These are phyloP conservation scores for Umbilicus rupestris DNA, from an alignment of 164 flowering plant genomes.

Conservation along the genomic window DNA sequence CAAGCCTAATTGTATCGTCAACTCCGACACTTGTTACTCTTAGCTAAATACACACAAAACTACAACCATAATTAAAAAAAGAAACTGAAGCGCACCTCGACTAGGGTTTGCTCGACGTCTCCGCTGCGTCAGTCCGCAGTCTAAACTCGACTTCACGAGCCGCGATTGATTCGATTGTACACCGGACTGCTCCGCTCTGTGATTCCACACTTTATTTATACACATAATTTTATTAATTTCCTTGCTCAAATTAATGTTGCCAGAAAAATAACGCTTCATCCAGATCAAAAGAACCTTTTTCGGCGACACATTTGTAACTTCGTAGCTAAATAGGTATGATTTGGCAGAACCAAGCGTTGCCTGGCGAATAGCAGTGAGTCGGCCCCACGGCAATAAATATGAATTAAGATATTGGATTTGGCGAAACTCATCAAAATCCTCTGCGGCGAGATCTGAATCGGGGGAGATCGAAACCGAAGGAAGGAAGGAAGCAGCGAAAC, in stretches of 20 bases:
- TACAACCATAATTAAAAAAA: background rate
- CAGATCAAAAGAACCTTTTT: no score
- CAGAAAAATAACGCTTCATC: no score
- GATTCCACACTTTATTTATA: background rate
- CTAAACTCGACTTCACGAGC: background rate
- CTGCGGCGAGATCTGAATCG: constrained; percentile 14
- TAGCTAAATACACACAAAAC: background rate
- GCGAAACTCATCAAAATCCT: no score
- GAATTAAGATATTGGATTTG: background rate
- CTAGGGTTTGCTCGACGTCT: background rate
- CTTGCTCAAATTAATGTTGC: no score
- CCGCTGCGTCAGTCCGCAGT: background rate
- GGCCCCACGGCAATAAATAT: background rate
- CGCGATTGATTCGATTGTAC: background rate
- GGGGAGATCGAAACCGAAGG: background rate
- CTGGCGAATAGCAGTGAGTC: no score
- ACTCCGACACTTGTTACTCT: background rate
- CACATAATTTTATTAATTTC: no score
- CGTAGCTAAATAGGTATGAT: no score
- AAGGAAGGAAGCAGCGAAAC: background rate
- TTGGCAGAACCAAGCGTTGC: no score
- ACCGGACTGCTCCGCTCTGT: background rate
- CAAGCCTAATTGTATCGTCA: no score
- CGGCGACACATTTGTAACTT: no score
- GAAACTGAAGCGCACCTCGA: constrained; percentile 3